Conservation (phyloP, 2,329 filamentous ascomycete genomes). For the Aspergillus ustus region DNA sequence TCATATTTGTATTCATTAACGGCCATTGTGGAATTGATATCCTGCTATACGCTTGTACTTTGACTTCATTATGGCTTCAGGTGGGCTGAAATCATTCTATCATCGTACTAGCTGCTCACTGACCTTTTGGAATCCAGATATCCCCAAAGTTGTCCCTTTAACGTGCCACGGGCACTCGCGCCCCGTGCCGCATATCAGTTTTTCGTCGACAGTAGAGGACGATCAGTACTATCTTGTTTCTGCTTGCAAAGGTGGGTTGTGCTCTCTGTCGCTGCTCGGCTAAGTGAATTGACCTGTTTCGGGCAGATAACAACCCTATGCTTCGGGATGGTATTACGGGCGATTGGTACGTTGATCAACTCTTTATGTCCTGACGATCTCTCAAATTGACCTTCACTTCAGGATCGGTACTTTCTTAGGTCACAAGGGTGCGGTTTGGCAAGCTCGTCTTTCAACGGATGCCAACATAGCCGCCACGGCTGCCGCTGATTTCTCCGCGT, state of each 20-base stretch:
- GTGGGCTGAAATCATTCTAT: conserved; percentile 17
- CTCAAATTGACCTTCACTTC: conserved; percentile 4
- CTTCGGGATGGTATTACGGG: conserved; percentile 94
- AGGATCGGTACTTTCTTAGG: conserved; percentile 97
- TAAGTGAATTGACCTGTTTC: conserved; percentile 3
- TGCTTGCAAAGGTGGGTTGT: conserved; percentile 75
- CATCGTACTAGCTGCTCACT: background rate
- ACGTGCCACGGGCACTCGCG: conserved; percentile 95
- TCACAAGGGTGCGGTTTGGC: conserved; percentile 98
- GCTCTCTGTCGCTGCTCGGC: background rate
- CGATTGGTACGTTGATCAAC: conserved; percentile 68
- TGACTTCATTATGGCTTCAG: conserved; percentile 30
- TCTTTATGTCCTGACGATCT: background rate
- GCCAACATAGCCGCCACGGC: conserved; percentile 88
- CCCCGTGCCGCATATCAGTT: conserved; percentile 87
- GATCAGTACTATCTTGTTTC: conserved; percentile 91
- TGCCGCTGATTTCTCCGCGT: conserved; percentile 95
- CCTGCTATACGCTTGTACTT: conserved; percentile 14
- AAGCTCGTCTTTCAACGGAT: conserved; percentile 87
- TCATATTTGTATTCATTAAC: conserved; percentile 19
- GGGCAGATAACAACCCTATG: conserved; percentile 93
- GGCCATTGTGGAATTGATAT: conserved; percentile 24
- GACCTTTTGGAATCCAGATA: conserved; percentile 35
- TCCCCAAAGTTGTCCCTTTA: conserved; percentile 74
- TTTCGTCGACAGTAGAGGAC: conserved; percentile 81